Percentiles rank a stretch among this genome's conserved stretches.
These are phyloP conservation scores for Cryphonectria nitschkei DNA, from an alignment of 2,329 filamentous ascomycete species.

Conservation along the genomic window DNA sequence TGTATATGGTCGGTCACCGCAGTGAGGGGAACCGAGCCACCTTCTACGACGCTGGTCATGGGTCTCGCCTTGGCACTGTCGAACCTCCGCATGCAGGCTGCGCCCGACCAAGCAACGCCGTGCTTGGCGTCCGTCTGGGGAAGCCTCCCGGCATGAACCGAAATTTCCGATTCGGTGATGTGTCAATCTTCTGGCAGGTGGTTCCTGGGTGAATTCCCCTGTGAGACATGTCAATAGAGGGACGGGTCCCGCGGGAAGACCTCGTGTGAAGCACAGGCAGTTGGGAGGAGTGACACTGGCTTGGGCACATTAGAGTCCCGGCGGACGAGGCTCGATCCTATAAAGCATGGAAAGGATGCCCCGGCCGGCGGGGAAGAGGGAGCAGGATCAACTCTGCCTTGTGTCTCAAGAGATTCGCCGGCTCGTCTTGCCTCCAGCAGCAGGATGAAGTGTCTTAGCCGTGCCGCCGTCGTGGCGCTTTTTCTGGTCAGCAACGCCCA, in stretches of 20 bases:
- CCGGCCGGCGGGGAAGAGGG: not conserved
- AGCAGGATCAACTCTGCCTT: not conserved
- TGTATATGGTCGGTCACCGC: not conserved
- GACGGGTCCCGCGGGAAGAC: slow-evolving; percentile 13
- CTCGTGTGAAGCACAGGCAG: not conserved
- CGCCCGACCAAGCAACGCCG: slow-evolving; percentile 1
- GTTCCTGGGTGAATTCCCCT: not conserved
- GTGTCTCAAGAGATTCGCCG: not conserved
- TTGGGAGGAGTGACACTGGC: not conserved
- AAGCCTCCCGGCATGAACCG: not conserved
- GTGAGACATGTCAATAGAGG: not conserved
- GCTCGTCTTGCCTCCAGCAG: not conserved
- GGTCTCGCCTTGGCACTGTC: slow-evolving; percentile 1
- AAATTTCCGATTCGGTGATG: slow-evolving; percentile 11
- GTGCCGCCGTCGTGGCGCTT: slow-evolving; percentile 15
- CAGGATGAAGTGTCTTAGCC: slow-evolving; percentile 17
- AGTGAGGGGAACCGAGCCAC: not conserved
- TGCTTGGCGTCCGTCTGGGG: slow-evolving; percentile 15
- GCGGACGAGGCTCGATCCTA: not conserved
- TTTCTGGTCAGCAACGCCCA: slow-evolving; percentile 19
- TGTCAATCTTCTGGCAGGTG: slow-evolving; percentile 3
- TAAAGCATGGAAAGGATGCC: not conserved
- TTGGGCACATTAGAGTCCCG: not conserved
- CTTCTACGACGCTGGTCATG: slow-evolving; percentile 1
- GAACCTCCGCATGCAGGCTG: not conserved